phyloP scores from a whole-genome alignment of 176 grass and related monocot species.

The Neostapfia colusana region DNA sequence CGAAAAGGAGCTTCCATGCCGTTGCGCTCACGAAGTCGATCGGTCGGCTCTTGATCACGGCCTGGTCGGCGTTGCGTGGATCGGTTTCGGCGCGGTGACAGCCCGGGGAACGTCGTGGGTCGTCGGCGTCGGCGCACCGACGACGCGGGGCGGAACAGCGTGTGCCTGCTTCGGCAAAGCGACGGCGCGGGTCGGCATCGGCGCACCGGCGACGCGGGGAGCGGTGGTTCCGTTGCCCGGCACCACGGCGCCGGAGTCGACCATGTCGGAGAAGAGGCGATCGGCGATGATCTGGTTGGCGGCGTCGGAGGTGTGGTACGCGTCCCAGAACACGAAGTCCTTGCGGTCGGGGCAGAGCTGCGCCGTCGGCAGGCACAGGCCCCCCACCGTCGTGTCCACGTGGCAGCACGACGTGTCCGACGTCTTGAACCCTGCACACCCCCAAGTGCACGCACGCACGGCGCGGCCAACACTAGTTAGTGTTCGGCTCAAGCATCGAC shows the following conservation, averaged over 20 bases:
- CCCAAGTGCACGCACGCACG: too few species aligned
- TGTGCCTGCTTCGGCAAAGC: too few species aligned
- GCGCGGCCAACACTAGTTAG: not conserved
- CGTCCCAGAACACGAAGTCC: slow-evolving; percentile 94
- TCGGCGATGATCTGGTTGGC: slow-evolving; percentile 84
- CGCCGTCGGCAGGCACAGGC: slow-evolving; percentile 86
- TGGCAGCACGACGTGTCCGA: slow-evolving; percentile 94
- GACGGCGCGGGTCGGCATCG: not conserved
- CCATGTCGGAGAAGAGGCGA: slow-evolving; percentile 56
- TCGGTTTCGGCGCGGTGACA: not conserved
- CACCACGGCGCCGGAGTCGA: slow-evolving; percentile 34
- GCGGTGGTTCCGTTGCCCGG: slow-evolving; percentile 17
- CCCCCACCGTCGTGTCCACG: slow-evolving; percentile 77
- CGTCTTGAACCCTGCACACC: slow-evolving; percentile 59
- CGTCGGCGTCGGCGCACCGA: not conserved
- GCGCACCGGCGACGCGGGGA: slow-evolving; percentile 6
- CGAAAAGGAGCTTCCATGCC: slow-evolving; percentile 10
- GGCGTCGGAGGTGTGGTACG: slow-evolving; percentile 91
- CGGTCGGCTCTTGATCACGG: slow-evolving; percentile 1
- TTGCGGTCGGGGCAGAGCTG: slow-evolving; percentile 64
- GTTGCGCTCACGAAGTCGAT: not conserved
- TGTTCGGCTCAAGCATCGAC: not conserved
- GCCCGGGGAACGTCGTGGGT: not conserved
- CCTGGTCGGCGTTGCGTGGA: slow-evolving; percentile 3
- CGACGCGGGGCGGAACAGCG: not conserved